Conservation (phyloP, 148 eudicot species). For the Cornus controversa region DNA sequence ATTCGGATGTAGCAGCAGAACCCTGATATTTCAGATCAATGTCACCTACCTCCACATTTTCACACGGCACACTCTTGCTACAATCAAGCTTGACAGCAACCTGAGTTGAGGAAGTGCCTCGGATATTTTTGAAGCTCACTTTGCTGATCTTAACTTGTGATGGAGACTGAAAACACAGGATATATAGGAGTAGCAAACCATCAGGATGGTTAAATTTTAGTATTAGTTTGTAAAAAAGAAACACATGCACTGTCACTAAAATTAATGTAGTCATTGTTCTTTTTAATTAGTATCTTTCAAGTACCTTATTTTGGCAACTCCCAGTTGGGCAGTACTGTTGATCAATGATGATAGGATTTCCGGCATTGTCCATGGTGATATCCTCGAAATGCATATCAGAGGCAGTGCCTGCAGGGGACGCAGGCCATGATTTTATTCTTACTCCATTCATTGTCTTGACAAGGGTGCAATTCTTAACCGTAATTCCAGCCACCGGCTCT, state of each 20-base stretch:
- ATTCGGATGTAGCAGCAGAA: slow-evolving; percentile 22
- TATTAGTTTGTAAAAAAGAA: too few species aligned
- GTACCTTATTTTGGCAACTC: slow-evolving; percentile 11
- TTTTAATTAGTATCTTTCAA: not conserved
- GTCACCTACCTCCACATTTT: slow-evolving; percentile 35
- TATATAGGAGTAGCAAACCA: too few species aligned
- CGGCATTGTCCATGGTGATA: slow-evolving; percentile 39
- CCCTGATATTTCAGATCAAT: slow-evolving; percentile 39
- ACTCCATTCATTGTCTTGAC: slow-evolving; percentile 34
- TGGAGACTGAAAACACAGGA: slow-evolving; percentile 21
- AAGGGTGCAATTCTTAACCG: slow-evolving; percentile 34
- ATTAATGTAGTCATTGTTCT: too few species aligned
- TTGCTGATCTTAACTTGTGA: slow-evolving; percentile 45
- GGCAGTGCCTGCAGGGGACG: slow-evolving; percentile 18
- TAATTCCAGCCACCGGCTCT: slow-evolving; percentile 28
- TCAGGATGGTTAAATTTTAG: too few species aligned
- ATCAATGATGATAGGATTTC: slow-evolving; percentile 44
- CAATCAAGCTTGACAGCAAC: slow-evolving; percentile 41
- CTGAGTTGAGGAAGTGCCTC: slow-evolving; percentile 32
- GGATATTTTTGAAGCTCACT: slow-evolving; percentile 38
- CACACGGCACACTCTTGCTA: slow-evolving; percentile 36
- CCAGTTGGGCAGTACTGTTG: slow-evolving; percentile 40
- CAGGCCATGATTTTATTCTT: slow-evolving; percentile 50
- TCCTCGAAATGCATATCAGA: slow-evolving; percentile 36
- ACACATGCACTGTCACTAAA: too few species aligned